These are phyloP conservation scores for Diaporthe ilicicola DNA, from an alignment of 2,329 filamentous ascomycete species.

Conservation along the genomic window DNA sequence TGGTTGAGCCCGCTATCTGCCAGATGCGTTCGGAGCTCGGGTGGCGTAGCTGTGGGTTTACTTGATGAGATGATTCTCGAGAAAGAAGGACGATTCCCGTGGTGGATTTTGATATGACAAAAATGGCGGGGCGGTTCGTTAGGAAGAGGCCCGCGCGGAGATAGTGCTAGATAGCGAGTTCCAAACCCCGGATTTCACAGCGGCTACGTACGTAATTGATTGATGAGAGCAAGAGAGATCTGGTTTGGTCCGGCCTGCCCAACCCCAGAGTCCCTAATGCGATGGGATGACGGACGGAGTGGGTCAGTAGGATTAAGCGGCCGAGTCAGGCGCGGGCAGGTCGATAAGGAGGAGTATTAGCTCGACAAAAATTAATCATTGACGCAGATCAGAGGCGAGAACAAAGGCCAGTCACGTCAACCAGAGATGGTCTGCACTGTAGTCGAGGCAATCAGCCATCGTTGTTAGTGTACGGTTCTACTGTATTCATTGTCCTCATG, in stretches of 20 bases:
- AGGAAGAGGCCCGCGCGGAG: neutral
- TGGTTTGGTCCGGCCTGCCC: neutral
- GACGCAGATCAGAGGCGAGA: neutral
- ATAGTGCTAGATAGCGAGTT: conserved; percentile 6
- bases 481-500: too few relatives aligned
- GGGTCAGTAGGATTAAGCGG: conserved; percentile 1
- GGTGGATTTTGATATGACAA: neutral
- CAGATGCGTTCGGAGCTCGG: neutral
- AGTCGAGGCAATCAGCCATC: neutral
- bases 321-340: neutral
- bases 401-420: neutral
- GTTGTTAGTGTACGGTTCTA: too few relatives aligned
- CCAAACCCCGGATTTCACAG: conserved; percentile 8
- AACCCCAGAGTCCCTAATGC: neutral
- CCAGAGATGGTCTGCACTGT: neutral
- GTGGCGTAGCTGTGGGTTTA: neutral
- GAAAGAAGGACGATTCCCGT: neutral
- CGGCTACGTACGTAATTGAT: conserved; percentile 27
- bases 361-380: neutral
- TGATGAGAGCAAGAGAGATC: conserved; percentile 10
- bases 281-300: neutral
- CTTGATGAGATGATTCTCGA: neutral
- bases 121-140: neutral
- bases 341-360: neutral
- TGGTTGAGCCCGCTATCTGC: neutral